phyloP scores from a whole-genome alignment of 768 basidiomycete species.

The Paxillus ammoniavirescens region DNA sequence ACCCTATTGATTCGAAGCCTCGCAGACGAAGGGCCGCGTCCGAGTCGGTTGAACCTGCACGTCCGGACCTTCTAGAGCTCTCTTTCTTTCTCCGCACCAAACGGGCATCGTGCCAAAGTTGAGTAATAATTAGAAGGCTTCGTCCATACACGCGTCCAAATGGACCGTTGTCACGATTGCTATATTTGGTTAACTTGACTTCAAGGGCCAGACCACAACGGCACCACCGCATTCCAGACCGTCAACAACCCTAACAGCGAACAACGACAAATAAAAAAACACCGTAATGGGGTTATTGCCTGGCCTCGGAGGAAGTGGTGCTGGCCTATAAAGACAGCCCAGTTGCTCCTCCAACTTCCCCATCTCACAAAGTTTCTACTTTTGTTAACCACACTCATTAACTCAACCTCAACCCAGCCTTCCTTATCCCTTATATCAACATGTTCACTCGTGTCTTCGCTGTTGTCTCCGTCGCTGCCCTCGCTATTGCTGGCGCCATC shows the following conservation, averaged over 20 bases:
- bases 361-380: background rate
- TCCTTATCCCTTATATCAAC: background rate
- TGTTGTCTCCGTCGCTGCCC: slow-evolving; percentile 13
- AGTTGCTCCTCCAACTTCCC: background rate
- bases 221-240: slow-evolving; percentile 6
- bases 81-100: too few relatives aligned
- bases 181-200: too few relatives aligned
- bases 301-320: background rate
- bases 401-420: background rate
- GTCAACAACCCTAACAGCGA: background rate
- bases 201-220: too few relatives aligned
- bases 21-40: too few relatives aligned
- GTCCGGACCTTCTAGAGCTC: too few relatives aligned
- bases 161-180: too few relatives aligned
- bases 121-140: too few relatives aligned
- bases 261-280: background rate
- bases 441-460: slow-evolving; percentile 18
- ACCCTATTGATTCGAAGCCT: too few relatives aligned
- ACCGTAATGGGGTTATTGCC: background rate
- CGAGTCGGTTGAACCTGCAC: too few relatives aligned
- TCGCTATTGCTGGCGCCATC: slow-evolving; percentile 10
- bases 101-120: too few relatives aligned
- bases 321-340: slow-evolving; percentile 10
- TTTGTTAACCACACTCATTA: slow-evolving; percentile 6
- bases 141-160: too few relatives aligned